A percentile compares a stretch with the other conserved stretches of the same genome.
These are phyloP conservation scores for Brassica hybrid DNA, from an alignment of 441 rosid genomes.

Conservation along the genomic window DNA sequence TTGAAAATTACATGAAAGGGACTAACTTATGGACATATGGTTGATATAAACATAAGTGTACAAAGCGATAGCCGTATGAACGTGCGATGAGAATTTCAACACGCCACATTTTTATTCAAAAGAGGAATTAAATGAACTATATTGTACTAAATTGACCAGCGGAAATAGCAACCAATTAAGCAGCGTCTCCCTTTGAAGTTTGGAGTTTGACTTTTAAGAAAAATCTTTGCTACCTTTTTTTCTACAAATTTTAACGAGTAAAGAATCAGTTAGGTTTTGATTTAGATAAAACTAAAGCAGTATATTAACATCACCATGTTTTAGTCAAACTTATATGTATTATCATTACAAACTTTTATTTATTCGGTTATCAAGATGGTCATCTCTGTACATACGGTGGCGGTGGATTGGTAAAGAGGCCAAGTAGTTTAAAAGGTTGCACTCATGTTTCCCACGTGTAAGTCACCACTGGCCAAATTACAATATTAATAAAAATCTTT, in stretches of 20 bases:
- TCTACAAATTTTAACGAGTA: too few relatives aligned
- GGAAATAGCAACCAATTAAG: neutral
- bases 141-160: neutral
- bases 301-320: too few relatives aligned
- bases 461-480: conserved; percentile 10
- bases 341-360: neutral
- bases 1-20: neutral
- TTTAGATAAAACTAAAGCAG: too few relatives aligned
- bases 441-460: conserved; percentile 41
- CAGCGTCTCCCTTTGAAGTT: too few relatives aligned
- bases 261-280: too few relatives aligned
- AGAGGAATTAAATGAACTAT: neutral
- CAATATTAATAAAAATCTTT: neutral
- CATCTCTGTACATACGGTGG: conserved; percentile 1
- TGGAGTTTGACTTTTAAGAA: too few relatives aligned
- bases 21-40: neutral
- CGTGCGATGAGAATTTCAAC: neutral
- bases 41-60: neutral
- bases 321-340: neutral
- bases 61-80: neutral
- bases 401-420: conserved; percentile 30
- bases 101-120: neutral
- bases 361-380: neutral
- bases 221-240: too few relatives aligned
- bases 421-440: conserved; percentile 22